Percentiles rank a stretch among this genome's conserved stretches.
Conservation (phyloP, 2,329 filamentous ascomycete genomes). For the Macroventuria anomochaeta region DNA sequence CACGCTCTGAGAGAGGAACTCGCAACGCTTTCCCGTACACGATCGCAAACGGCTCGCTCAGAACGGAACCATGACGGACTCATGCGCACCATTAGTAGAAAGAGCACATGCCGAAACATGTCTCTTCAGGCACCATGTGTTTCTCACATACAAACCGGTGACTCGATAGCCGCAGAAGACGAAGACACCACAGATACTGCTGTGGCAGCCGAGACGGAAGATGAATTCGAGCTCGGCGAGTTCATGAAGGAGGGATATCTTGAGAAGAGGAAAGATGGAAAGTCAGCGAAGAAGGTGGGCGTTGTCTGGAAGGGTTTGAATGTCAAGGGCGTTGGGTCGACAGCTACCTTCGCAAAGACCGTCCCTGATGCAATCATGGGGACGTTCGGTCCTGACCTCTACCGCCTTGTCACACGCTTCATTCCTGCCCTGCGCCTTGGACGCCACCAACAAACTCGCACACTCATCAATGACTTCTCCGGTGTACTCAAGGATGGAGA, state of each 20-base stretch:
- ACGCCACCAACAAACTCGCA: slow-evolving; percentile 57
- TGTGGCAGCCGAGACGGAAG: slow-evolving; percentile 56
- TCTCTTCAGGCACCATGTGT: slow-evolving; percentile 21
- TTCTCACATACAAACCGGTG: slow-evolving; percentile 18
- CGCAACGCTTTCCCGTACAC: slow-evolving; percentile 58
- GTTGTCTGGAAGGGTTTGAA: slow-evolving; percentile 78
- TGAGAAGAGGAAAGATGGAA: slow-evolving; percentile 72
- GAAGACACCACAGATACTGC: slow-evolving; percentile 34
- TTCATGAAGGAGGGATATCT: slow-evolving; percentile 79
- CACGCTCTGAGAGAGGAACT: slow-evolving; percentile 64
- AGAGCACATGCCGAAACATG: slow-evolving; percentile 30
- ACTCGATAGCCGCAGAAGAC: slow-evolving; percentile 21
- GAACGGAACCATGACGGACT: slow-evolving; percentile 34
- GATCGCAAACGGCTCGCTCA: slow-evolving; percentile 32
- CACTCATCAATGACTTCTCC: slow-evolving; percentile 70
- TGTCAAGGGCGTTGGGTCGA: slow-evolving; percentile 73
- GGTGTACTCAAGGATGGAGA: slow-evolving; percentile 72
- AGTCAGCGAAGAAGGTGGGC: slow-evolving; percentile 77
- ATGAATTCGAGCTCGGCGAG: slow-evolving; percentile 70
- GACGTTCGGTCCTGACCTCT: slow-evolving; percentile 82
- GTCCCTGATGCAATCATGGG: slow-evolving; percentile 76
- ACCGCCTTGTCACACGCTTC: slow-evolving; percentile 65
- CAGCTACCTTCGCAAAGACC: slow-evolving; percentile 72
- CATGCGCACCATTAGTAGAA: slow-evolving; percentile 35
- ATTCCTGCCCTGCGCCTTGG: slow-evolving; percentile 59